Evolutionary conservation across 495 filamentous ascomycete species (phyloP).

Genomic region (Tuber umbilicatum): DNA sequence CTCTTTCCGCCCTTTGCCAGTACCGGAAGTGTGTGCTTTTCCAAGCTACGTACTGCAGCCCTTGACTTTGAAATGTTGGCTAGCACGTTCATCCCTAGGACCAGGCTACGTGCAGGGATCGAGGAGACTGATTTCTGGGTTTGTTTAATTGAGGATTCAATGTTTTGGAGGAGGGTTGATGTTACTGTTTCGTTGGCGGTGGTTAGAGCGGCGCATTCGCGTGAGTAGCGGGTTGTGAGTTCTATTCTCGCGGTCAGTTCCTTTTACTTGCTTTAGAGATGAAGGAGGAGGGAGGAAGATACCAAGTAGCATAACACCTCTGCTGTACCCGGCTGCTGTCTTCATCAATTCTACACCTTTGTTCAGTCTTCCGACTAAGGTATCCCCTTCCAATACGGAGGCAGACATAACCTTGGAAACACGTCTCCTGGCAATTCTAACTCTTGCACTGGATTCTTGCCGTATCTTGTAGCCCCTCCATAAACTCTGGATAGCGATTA

Average conservation of each 20-base stretch:
- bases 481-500: slow-evolving; percentile 40
- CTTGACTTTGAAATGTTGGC: slow-evolving; percentile 23
- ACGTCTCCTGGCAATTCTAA: slow-evolving; percentile 34
- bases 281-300: slow-evolving; percentile 10
- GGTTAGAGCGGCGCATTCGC: slow-evolving; percentile 29
- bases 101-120: slow-evolving; percentile 20
- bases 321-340: slow-evolving; percentile 29
- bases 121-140: slow-evolving; percentile 27
- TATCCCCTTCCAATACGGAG: slow-evolving; percentile 21
- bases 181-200: slow-evolving; percentile 29
- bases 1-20: slow-evolving; percentile 9
- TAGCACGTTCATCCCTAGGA: slow-evolving; percentile 24
- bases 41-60: slow-evolving; percentile 18
- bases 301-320: slow-evolving; percentile 35
- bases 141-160: slow-evolving; percentile 28
- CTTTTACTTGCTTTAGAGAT: neutral
- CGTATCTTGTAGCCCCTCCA: slow-evolving; percentile 44
- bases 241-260: slow-evolving; percentile 20
- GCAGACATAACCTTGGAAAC: slow-evolving; percentile 17
- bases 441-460: slow-evolving; percentile 29
- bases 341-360: slow-evolving; percentile 31
- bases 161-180: slow-evolving; percentile 21
- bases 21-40: slow-evolving; percentile 11
- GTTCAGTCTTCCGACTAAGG: slow-evolving; percentile 18
- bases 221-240: slow-evolving; percentile 31